Percentiles rank a stretch among this genome's conserved stretches.
These are phyloP conservation scores for Otatea glauca DNA, from an alignment of 176 grass and related monocot genomes.

Conservation along the genomic window DNA sequence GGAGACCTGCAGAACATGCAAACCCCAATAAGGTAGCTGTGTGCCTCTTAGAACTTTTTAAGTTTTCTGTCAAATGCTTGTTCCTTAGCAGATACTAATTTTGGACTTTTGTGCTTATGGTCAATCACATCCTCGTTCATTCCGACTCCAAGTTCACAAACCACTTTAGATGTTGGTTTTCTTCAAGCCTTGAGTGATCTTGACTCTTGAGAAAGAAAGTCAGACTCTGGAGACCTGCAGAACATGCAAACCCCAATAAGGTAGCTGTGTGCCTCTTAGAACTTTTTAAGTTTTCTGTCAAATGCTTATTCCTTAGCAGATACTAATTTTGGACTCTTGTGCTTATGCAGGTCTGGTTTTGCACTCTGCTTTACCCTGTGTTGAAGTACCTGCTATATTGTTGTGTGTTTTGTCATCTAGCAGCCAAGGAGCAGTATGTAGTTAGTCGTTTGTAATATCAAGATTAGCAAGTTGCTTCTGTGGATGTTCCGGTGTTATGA, in stretches of 20 bases:
- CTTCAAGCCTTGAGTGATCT: not conserved
- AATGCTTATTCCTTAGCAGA: not conserved
- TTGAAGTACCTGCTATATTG: conserved; percentile 11
- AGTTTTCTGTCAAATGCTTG: not conserved
- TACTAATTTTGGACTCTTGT: conserved; percentile 2
- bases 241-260: not conserved
- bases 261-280: not conserved
- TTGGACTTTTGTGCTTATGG: no score
- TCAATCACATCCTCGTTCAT: not conserved
- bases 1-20: not conserved
- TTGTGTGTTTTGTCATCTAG: not conserved
- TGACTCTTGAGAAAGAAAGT: not conserved
- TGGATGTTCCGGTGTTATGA: conserved; percentile 15
- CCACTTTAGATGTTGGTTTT: conserved; percentile 15
- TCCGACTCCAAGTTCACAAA: not conserved
- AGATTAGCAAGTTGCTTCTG: not conserved
- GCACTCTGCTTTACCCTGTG: not conserved
- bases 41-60: not conserved
- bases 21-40: conserved; percentile 22
- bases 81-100: not conserved
- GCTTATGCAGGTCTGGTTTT: conserved; percentile 37
- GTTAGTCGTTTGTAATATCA: not conserved
- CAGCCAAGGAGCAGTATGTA: not conserved
- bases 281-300: not conserved
- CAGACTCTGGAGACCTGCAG: not conserved